Percentiles rank a stretch among this genome's conserved stretches.
phyloP scores from a whole-genome alignment of 2,329 filamentous ascomycete genomes.

The Clarireedia hainanense region DNA sequence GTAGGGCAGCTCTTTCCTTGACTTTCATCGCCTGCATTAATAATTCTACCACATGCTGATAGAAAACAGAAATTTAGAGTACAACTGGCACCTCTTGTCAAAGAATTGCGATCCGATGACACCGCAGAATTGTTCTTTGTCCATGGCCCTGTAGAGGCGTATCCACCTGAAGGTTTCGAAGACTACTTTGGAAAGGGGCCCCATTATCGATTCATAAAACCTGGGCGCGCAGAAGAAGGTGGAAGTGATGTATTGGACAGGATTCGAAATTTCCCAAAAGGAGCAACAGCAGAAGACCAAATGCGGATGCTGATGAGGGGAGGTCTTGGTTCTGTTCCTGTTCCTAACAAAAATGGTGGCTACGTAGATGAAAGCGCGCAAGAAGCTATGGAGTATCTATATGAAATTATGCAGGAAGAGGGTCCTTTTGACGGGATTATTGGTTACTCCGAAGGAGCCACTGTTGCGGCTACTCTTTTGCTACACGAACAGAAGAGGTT shows the following conservation, averaged over 20 bases:
- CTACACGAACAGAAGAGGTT: slow-evolving; percentile 40
- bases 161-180: slow-evolving; percentile 46
- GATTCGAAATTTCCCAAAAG: slow-evolving; percentile 25
- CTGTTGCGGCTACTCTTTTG: slow-evolving; percentile 45
- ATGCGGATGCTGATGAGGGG: slow-evolving; percentile 22
- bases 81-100: slow-evolving; percentile 44
- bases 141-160: slow-evolving; percentile 41
- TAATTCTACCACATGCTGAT: slow-evolving; percentile 6
- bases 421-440: slow-evolving; percentile 46
- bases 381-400: slow-evolving; percentile 11
- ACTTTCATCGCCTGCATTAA: slow-evolving; percentile 10
- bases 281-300: slow-evolving; percentile 23
- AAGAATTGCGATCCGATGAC: slow-evolving; percentile 38
- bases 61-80: slow-evolving; percentile 45
- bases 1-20: slow-evolving; percentile 30
- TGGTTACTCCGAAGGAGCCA: slow-evolving; percentile 54
- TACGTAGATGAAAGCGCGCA: slow-evolving; percentile 13
- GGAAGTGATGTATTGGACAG: slow-evolving; percentile 24
- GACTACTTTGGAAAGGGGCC: slow-evolving; percentile 49
- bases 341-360: slow-evolving; percentile 12
- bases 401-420: slow-evolving; percentile 38
- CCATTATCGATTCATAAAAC: slow-evolving; percentile 48
- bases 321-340: slow-evolving; percentile 7
- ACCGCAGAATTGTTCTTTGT: slow-evolving; percentile 44
- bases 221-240: slow-evolving; percentile 29